Conservation (phyloP, 176 grass and related monocot species). For the Stipa capillata region DNA sequence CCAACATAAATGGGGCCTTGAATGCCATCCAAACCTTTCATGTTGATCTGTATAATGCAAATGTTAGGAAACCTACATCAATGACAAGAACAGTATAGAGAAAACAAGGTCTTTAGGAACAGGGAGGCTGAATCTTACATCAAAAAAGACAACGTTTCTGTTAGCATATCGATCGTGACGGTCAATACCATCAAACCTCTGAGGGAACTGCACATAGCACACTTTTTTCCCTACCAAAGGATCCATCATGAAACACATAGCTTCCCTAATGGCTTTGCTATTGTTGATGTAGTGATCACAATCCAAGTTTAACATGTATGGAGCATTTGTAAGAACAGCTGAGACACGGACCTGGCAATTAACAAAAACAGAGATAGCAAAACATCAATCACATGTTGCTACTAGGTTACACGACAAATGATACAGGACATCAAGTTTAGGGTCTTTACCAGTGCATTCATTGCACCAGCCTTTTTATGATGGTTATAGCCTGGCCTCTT, state of each 20-base stretch:
- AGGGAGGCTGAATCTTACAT: conserved; percentile 51
- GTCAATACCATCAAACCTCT: too few relatives aligned
- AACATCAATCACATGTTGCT: not conserved
- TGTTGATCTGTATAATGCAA: too few relatives aligned
- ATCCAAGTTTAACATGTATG: too few relatives aligned
- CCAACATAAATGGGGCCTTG: conserved; percentile 95
- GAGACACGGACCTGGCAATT: conserved; percentile 74
- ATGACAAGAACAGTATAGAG: not conserved
- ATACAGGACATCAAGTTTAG: not conserved
- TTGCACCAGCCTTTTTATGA: conserved; percentile 95
- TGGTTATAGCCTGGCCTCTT: conserved; percentile 87
- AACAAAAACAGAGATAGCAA: not conserved
- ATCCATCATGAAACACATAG: too few relatives aligned
- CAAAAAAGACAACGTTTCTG: too few relatives aligned
- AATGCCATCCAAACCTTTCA: too few relatives aligned
- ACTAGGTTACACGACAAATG: conserved; percentile 2
- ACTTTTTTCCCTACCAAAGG: too few relatives aligned
- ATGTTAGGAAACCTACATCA: conserved; percentile 7
- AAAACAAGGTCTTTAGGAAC: not conserved
- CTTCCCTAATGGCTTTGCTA: conserved; percentile 76
- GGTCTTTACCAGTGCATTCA: conserved; percentile 80
- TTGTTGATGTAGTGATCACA: conserved; percentile 98
- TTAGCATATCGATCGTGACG: too few relatives aligned
- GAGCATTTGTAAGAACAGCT: conserved; percentile 75
- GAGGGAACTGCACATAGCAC: too few relatives aligned